Conservation (phyloP, 2,329 filamentous ascomycete genomes). For the Nemania diffusa region DNA sequence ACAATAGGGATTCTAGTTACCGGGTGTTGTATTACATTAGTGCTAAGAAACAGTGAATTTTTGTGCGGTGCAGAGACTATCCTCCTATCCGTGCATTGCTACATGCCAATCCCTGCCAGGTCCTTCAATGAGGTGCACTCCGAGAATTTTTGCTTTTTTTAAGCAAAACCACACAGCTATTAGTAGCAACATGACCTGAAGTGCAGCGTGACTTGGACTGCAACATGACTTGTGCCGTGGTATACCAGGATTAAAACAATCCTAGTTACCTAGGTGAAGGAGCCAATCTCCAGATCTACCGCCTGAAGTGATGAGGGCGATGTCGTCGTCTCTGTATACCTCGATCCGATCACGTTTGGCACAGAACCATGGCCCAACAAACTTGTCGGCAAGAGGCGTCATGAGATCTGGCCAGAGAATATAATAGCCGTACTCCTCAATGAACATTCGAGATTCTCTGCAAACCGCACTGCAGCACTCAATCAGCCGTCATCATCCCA, state of each 20-base stretch:
- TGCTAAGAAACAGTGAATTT: neutral
- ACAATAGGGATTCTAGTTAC: neutral
- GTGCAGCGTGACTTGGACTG: neutral
- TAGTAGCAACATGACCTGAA: neutral
- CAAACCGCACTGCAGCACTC: neutral
- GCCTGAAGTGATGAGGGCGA: neutral
- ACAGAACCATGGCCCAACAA: neutral
- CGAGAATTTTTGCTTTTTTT: neutral
- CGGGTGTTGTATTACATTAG: neutral
- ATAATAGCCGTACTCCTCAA: neutral
- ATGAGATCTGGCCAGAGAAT: neutral
- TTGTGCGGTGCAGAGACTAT: neutral
- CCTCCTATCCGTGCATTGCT: neutral
- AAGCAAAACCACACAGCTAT: neutral
- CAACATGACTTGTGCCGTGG: neutral
- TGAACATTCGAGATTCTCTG: neutral
- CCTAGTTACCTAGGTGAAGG: neutral
- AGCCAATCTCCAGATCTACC: neutral
- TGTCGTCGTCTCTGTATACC: neutral
- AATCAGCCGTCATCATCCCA: neutral
- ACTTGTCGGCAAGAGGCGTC: neutral
- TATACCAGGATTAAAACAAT: neutral
- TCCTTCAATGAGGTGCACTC: neutral
- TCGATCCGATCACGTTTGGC: neutral
- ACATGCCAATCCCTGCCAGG: neutral